Percentiles rank a stretch among this genome's conserved stretches.
Evolutionary conservation across 164 flowering plant genomes (phyloP).

Genomic region (Liquidambar formosana): DNA sequence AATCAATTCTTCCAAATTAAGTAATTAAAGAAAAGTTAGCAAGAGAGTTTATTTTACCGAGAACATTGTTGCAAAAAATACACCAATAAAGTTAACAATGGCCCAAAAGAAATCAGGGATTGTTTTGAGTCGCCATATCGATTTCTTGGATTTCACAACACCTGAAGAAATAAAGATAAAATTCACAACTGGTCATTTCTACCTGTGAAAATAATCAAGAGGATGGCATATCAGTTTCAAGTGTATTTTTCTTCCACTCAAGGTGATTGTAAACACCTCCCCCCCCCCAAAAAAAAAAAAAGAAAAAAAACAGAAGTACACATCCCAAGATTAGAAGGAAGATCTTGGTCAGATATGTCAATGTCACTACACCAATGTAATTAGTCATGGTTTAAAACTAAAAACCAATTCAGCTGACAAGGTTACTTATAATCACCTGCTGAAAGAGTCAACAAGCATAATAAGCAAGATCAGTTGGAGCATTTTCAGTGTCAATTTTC

Average conservation of each 20-base stretch:
- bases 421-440: no score
- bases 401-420: no score
- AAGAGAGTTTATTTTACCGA: constrained; percentile 50
- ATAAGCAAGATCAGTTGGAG: no score
- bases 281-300: no score
- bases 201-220: background rate
- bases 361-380: no score
- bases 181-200: background rate
- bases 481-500: no score
- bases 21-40: background rate
- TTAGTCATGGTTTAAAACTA: no score
- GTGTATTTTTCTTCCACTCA: background rate
- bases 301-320: no score
- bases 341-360: no score
- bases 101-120: constrained; percentile 85
- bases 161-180: constrained; percentile 41
- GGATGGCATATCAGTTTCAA: background rate
- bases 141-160: constrained; percentile 82
- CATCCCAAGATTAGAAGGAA: no score
- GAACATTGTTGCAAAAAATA: constrained; percentile 85
- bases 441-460: no score
- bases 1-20: background rate
- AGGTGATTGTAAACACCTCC: no score
- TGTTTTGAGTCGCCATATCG: constrained; percentile 86
- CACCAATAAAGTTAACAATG: constrained; percentile 63